Evolutionary conservation across 2,329 filamentous ascomycete genomes (phyloP), one percentile per base, ranked within the genome.

Genomic region (Podosphaera aphanis): DNA sequence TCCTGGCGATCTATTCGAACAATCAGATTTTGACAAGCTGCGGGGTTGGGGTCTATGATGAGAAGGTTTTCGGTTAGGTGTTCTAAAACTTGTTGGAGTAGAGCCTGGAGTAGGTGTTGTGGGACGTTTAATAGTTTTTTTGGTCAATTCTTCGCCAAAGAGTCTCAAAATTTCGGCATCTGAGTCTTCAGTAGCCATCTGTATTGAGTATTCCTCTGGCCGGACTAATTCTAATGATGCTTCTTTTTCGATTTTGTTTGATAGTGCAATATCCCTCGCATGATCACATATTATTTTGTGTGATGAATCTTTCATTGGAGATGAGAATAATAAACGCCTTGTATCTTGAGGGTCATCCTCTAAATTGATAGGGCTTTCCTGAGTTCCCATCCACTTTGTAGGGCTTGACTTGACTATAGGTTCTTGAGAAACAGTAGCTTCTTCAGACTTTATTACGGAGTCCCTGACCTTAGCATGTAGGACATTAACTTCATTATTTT

Each of bases 251-350:
- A 6, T 29, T 29, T 29, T 5, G 11, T 29, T 43, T 6, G 49
- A 51, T 29, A 60, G 58, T 29, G 57, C 57, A 20, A 64, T 62
- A 2, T 62, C 56, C 15, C 61, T 55, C 3, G 65, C 63, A 48
- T 68, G 65, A 37, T 70, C 63, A 44, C 5, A 13, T 6, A 2
- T 65, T 19, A 72, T 69, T 56, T 75, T 83, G 1, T 69, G 63
- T 40, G 73, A 66, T 31, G 70, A 72, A 25, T 74, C 71, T 51
- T 79, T 79, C 38, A 76, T 69, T 2, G 82, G 82, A 0, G 80
- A 85, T 1, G 83, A 79, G 55, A 90, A 90, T 1, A 90, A 66
- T 2, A 86, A 61, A 48, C 83, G 69, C 49, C 79, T 70, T 0
- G 79, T 85, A 44, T 59, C 62, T 29, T 71, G 73, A 16, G 68